These are phyloP conservation scores for Gnomoniopsis smithogilvyi DNA, from an alignment of 2,329 filamentous ascomycete genomes.

Conservation along the genomic window DNA sequence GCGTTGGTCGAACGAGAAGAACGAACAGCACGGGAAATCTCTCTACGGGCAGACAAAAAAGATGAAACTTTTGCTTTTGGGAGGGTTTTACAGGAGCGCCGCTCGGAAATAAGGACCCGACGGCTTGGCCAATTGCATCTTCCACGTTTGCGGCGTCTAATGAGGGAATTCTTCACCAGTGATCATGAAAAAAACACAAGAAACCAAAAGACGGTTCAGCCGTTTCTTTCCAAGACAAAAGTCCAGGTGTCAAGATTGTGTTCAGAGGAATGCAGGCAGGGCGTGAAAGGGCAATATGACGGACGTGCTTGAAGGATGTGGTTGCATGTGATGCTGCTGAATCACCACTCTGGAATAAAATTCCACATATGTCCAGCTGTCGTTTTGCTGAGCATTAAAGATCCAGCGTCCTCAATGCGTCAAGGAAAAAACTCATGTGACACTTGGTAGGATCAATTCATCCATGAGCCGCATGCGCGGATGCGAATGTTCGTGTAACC, in stretches of 20 bases:
- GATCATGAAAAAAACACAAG: slow-evolving; percentile 36
- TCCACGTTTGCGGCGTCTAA: slow-evolving; percentile 65
- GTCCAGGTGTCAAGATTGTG: slow-evolving; percentile 1
- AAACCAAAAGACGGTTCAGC: slow-evolving; percentile 18
- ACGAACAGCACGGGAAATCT: slow-evolving; percentile 15
- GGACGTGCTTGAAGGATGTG: not conserved
- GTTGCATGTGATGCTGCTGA: slow-evolving; percentile 3
- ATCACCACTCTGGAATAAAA: slow-evolving; percentile 1
- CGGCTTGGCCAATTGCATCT: slow-evolving; percentile 64
- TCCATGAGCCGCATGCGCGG: no score
- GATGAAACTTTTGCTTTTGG: slow-evolving; percentile 19
- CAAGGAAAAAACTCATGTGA: not conserved
- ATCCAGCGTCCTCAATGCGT: not conserved
- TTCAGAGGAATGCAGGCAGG: not conserved
- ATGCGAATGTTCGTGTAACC: no score
- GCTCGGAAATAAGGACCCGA: slow-evolving; percentile 26
- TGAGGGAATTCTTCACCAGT: slow-evolving; percentile 52
- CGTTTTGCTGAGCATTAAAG: not conserved
- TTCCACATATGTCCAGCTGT: not conserved
- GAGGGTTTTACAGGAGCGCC: slow-evolving; percentile 20
- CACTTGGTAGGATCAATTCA: no score
- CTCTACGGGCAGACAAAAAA: slow-evolving; percentile 24
- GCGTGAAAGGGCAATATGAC: slow-evolving; percentile 5
- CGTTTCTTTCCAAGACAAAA: not conserved
- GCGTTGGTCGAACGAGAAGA: slow-evolving; percentile 19